Evolutionary conservation across 176 grass and related monocot genomes (phyloP).

Genomic region (Zizania latifolia): DNA sequence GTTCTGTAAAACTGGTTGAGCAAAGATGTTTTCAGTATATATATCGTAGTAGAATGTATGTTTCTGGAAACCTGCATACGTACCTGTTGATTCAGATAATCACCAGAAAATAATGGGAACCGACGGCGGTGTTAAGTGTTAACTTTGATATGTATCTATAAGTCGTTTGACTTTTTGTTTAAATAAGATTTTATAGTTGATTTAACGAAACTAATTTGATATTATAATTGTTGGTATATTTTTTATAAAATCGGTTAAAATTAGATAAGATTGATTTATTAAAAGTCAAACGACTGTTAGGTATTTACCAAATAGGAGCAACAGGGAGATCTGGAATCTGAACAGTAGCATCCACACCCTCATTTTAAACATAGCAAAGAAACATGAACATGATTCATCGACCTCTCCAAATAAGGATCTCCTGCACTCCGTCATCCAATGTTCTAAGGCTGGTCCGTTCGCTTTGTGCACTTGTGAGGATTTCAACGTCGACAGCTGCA

Average conservation of each 20-base stretch:
- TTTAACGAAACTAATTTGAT: no score
- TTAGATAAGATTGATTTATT: no score
- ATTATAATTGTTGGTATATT: no score
- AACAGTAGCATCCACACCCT: constrained; percentile 32
- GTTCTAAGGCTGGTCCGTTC: constrained; percentile 16
- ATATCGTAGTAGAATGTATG: neutral
- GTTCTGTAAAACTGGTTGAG: neutral
- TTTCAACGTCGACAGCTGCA: constrained; percentile 82
- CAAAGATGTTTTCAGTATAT: neutral
- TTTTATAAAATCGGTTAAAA: no score
- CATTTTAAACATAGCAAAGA: constrained; percentile 45
- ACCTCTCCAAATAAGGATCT: constrained; percentile 22
- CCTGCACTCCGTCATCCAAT: constrained; percentile 61
- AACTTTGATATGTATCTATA: no score
- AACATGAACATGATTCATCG: constrained; percentile 9
- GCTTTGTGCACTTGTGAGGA: constrained; percentile 14
- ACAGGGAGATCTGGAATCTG: constrained; percentile 62
- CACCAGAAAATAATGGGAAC: no score
- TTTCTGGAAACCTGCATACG: neutral
- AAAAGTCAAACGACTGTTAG: no score
- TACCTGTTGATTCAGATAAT: neutral
- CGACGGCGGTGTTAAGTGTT: no score
- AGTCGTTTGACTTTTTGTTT: no score
- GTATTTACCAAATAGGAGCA: constrained; percentile 58
- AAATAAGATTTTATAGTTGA: no score